These are phyloP conservation scores for Cercospora zeae-maydis DNA, from an alignment of 2,329 filamentous ascomycete genomes.

Conservation along the genomic window DNA sequence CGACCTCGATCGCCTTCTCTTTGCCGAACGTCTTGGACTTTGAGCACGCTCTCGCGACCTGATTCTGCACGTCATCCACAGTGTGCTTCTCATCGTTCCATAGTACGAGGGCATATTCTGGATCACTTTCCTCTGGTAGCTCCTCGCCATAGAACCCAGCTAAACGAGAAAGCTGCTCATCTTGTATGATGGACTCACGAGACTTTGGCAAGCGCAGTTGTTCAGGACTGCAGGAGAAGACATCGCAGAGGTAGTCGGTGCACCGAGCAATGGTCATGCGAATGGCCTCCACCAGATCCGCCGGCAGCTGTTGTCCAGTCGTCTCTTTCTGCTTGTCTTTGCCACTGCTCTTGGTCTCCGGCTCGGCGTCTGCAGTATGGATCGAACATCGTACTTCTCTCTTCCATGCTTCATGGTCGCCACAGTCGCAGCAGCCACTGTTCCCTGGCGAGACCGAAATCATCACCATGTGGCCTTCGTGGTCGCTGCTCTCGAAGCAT, in stretches of 20 bases:
- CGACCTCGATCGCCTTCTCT: slow-evolving; percentile 78
- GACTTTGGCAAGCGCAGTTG: slow-evolving; percentile 85
- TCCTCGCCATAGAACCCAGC: slow-evolving; percentile 62
- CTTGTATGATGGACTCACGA: slow-evolving; percentile 71
- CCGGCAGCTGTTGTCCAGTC: slow-evolving; percentile 54
- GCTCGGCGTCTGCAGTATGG: slow-evolving; percentile 57
- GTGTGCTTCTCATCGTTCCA: slow-evolving; percentile 99
- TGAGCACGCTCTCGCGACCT: slow-evolving; percentile 84
- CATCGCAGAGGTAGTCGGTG: slow-evolving; percentile 94
- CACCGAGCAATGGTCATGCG: slow-evolving; percentile 79
- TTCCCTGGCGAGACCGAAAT: slow-evolving; percentile 86
- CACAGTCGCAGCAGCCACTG: slow-evolving; percentile 95
- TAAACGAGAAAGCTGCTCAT: slow-evolving; percentile 77
- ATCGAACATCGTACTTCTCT: slow-evolving; percentile 87
- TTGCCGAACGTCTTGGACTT: slow-evolving; percentile 66
- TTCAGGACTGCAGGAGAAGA: slow-evolving; percentile 95
- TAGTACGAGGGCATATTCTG: slow-evolving; percentile 78
- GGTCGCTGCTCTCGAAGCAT: slow-evolving; percentile 94
- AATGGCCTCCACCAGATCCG: slow-evolving; percentile 72
- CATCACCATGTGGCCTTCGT: slow-evolving; percentile 86
- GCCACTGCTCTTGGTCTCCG: slow-evolving; percentile 45
- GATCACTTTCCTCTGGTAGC: slow-evolving; percentile 55
- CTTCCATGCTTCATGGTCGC: slow-evolving; percentile 91
- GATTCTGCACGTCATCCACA: slow-evolving; percentile 81
- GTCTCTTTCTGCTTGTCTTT: slow-evolving; percentile 51